A percentile compares a stretch with the other conserved stretches of the same genome.
These are phyloP conservation scores for Ascoidea tarda DNA, from an alignment of 805 yeast genomes.

Conservation along the genomic window DNA sequence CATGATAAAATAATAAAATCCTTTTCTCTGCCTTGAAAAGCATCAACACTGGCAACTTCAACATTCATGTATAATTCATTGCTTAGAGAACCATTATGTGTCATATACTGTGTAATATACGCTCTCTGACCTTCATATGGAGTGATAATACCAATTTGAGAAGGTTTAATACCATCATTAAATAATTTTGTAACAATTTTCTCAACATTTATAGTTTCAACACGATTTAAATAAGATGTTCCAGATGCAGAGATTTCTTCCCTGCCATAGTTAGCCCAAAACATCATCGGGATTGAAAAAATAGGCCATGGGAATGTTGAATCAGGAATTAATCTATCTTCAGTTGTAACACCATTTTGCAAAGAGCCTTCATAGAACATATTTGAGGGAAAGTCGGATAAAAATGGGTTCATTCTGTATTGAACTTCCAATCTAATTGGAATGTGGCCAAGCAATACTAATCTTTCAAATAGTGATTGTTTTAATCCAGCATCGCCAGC, in stretches of 20 bases:
- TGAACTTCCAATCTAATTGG: slow-evolving; percentile 86
- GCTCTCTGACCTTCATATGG: slow-evolving; percentile 94
- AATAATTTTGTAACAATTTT: slow-evolving; percentile 59
- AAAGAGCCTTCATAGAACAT: slow-evolving; percentile 87
- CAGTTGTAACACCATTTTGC: slow-evolving; percentile 81
- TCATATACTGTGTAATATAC: slow-evolving; percentile 66
- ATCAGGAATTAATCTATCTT: slow-evolving; percentile 41
- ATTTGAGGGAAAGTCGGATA: slow-evolving; percentile 79
- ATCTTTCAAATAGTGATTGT: slow-evolving; percentile 79
- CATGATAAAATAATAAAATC: slow-evolving; percentile 52
- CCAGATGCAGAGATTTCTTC: slow-evolving; percentile 82
- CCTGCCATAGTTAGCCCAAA: slow-evolving; percentile 81
- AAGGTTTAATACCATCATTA: slow-evolving; percentile 63
- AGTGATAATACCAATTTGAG: slow-evolving; percentile 82
- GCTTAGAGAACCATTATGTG: slow-evolving; percentile 52
- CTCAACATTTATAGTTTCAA: slow-evolving; percentile 84
- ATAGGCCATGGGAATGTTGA: slow-evolving; percentile 88
- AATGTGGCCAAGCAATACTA: slow-evolving; percentile 66
- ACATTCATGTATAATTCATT: slow-evolving; percentile 53
- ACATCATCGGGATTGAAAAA: slow-evolving; percentile 79
- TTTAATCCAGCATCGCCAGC: slow-evolving; percentile 81
- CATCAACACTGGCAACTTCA: slow-evolving; percentile 75
- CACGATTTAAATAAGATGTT: slow-evolving; percentile 67
- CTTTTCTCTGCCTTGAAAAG: slow-evolving; percentile 69
- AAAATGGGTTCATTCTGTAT: slow-evolving; percentile 86